Conservation (phyloP, 306 rosid genomes). For the Spatholobus suberectus region DNA sequence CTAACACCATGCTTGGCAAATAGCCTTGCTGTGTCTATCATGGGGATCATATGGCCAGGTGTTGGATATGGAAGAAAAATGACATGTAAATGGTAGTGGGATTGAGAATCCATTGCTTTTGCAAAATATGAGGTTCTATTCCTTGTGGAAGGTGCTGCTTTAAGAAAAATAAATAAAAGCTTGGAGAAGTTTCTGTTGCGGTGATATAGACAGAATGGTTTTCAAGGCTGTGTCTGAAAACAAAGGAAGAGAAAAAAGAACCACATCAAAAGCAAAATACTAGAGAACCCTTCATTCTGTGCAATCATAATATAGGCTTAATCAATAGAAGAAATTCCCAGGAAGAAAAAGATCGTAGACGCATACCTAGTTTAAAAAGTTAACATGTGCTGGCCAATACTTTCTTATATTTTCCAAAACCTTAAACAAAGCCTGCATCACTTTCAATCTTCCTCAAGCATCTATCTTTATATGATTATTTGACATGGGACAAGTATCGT, state of each 20-base stretch:
- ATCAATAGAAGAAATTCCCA: not conserved
- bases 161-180: not conserved
- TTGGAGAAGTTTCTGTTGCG: not conserved
- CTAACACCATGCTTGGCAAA: constrained; percentile 45
- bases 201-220: not conserved
- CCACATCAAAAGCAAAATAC: not conserved
- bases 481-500: not conserved
- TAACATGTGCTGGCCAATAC: not conserved
- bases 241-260: not conserved
- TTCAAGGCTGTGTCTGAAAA: not conserved
- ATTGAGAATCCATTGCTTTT: constrained; percentile 9
- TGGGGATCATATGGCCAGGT: constrained; percentile 47
- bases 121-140: not conserved
- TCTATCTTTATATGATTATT: constrained; percentile 23
- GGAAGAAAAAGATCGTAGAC: not conserved
- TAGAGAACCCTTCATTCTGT: not conserved
- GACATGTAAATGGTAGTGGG: constrained; percentile 7
- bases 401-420: constrained; percentile 39
- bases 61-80: constrained; percentile 39
- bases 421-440: constrained; percentile 38
- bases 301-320: not conserved
- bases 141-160: not conserved
- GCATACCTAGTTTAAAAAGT: not conserved
- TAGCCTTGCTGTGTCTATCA: constrained; percentile 43
- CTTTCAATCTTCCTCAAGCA: constrained; percentile 48